Base-by-base conservation (phyloP, 2,329 filamentous ascomycete genomes). In the Fusarium sp. region DNA sequence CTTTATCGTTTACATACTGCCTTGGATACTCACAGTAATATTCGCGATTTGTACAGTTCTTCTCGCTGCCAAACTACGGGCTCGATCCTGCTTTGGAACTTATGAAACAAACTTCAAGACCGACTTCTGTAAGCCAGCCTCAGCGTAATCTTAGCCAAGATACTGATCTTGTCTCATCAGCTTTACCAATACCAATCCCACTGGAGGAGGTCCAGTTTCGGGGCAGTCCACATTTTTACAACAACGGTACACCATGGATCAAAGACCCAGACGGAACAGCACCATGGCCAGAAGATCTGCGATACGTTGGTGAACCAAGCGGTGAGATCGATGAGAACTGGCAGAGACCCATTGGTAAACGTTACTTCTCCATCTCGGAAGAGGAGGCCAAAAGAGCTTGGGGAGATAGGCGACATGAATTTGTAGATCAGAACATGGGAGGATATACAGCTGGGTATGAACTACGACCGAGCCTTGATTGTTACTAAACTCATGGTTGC, bases 111-210 rank as follows among this genome's bases (percentile, higher is more conserved):
- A 2, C 4, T 29, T 54, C 25, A 16, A 7, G 1, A 8, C 51
- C 1, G 51, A 29, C 1, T 41, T 39, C 10, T 2, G 51, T 54
- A 10, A 29, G 35, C 1, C 8, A 54, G 8, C 3, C 25, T 11
- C 18, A 25, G 5, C 25, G 1, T 4, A 4, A 4, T 12, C 3
- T 18, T 4, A 14, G 0, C 1, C 10, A 21, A 21, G 7, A 7
- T 8, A 14, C 35, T 54, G 5, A 54, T 7, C 8, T 27, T 5
- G 3, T 10, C 7, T 29, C 35, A n/a, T 23, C 25, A 54, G 51
- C 25, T 19, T 41, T 54, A 3, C 35, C 25, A 14, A 18, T 41
- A 4, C 15, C 7, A 5, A 6, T 19, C 1, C 35, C 35, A 4
- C 5, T 54, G 3, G 10, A 29, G 9, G 12, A 29, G 14, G 4